Base-by-base conservation (phyloP, 2,329 filamentous ascomycete genomes). In the Dactylellina leptospora region DNA sequence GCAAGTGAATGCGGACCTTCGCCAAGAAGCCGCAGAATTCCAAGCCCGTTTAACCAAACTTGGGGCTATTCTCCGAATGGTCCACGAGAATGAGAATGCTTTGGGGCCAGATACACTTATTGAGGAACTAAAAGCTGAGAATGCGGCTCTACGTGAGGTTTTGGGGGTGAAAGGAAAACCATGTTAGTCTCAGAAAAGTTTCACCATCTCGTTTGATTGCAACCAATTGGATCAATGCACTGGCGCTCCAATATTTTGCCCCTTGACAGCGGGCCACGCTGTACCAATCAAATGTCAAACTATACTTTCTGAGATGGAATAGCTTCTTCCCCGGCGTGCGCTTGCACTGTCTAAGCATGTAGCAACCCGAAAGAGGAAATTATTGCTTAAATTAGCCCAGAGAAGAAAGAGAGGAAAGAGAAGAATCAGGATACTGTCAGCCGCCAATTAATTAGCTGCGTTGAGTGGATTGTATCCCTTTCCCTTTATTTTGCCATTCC, bases 91-190 rank as follows among this genome's bases (percentile, higher is more conserved):
- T 6, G 75, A 76, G 36, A 75, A 72, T 23, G 64, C 64, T 6
- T 36, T 77, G 18, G 75, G 74, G 13, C 75, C 76, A 10, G 75
- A 76, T 63, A 75, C 72, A 45, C 44, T 76, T 27, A 76, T 77
- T 33, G 76, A 76, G 47, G 75, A 74, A 36, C 60, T 77, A 20
- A 77, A 75, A 47, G 70, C 73, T 2, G 76, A 77, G 63, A 77
- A 77, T 71, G 72, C 58, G 68, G 74, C 71, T 36, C 44, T 77
- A 54, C 74, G 75, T 47, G 74, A 75, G 44, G 74, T 74, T 22
- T 70, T 77, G 50, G 75, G 74, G 20, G 42, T 75, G 45, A 58
- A 28, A 20, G 44, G 56, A 30, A 11, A 50, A 30, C 2, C 23
- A 28, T 47, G n/a, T 48, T 30, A 25, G n/a, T 22, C 40, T 10